A percentile compares a stretch with the other conserved stretches of the same genome.
These are phyloP conservation scores for Aspergillus jensenii DNA, from an alignment of 2,329 filamentous ascomycete genomes.

Conservation along the genomic window DNA sequence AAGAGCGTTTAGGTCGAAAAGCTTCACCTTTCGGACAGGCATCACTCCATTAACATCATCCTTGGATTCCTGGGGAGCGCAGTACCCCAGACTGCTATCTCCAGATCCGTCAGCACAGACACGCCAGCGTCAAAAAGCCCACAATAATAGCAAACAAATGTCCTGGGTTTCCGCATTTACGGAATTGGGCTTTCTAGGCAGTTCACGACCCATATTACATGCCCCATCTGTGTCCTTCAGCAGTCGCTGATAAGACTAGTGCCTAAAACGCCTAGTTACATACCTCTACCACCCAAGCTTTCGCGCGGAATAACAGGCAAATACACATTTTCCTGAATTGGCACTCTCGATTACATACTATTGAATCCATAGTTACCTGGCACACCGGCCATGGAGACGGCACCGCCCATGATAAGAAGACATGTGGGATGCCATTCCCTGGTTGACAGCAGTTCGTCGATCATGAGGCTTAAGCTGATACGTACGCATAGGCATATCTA, in stretches of 20 bases:
- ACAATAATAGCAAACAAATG: background rate
- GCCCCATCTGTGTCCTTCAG: background rate
- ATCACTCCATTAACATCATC: background rate
- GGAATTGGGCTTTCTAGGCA: background rate
- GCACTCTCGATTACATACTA: background rate
- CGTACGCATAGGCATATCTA: background rate
- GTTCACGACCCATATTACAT: background rate
- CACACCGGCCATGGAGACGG: background rate
- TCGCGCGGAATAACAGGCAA: background rate
- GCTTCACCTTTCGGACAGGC: background rate
- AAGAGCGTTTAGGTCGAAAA: constrained; percentile 4
- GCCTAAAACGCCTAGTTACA: background rate
- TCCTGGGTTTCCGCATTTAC: background rate
- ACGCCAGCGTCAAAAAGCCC: background rate
- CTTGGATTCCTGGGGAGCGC: background rate
- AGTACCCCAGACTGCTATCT: background rate
- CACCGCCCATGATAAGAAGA: background rate
- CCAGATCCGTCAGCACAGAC: background rate
- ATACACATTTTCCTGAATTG: background rate
- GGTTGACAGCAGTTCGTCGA: constrained; percentile 6
- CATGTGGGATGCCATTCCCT: background rate
- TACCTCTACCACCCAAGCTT: background rate
- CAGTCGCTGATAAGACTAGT: background rate
- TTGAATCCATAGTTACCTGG: background rate
- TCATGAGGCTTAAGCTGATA: constrained; percentile 4